phyloP scores from a whole-genome alignment of 2,329 filamentous ascomycete genomes.

The Diaporthe citrichinensis region DNA sequence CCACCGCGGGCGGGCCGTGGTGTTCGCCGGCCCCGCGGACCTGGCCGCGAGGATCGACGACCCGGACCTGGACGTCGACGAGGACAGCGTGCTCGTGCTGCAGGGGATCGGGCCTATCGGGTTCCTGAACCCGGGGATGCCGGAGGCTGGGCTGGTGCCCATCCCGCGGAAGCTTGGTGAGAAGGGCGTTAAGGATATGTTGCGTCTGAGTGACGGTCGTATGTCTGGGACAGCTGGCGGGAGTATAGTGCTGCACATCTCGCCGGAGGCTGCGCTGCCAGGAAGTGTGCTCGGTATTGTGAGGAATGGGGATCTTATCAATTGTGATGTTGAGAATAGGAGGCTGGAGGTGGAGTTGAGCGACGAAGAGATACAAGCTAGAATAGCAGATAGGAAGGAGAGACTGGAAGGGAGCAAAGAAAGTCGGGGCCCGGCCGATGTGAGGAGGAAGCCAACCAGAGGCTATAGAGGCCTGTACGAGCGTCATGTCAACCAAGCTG shows the following conservation, averaged over 20 bases:
- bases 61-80: conserved; percentile 72
- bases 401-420: conserved; percentile 47
- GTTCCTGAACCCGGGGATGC: conserved; percentile 84
- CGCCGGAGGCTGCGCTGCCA: conserved; percentile 84
- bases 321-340: conserved; percentile 80
- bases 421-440: conserved; percentile 44
- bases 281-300: conserved; percentile 85
- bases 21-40: conserved; percentile 83
- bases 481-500: conserved; percentile 71
- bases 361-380: conserved; percentile 76
- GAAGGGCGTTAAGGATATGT: conserved; percentile 82
- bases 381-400: conserved; percentile 70
- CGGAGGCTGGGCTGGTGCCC: conserved; percentile 78
- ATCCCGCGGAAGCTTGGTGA: conserved; percentile 84
- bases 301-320: conserved; percentile 81
- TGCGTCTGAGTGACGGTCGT: conserved; percentile 87
- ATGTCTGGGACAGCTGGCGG: conserved; percentile 91
- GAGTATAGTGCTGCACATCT: conserved; percentile 90
- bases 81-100: conserved; percentile 79
- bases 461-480: conserved; percentile 74
- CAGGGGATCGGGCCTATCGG: conserved; percentile 92
- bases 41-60: conserved; percentile 74
- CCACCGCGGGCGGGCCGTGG: conserved; percentile 66
- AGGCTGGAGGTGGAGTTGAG: conserved; percentile 72
- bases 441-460: conserved; percentile 53